phyloP scores from a whole-genome alignment of 2,329 filamentous ascomycete genomes.

The Stagonosporopsis rhizophila region DNA sequence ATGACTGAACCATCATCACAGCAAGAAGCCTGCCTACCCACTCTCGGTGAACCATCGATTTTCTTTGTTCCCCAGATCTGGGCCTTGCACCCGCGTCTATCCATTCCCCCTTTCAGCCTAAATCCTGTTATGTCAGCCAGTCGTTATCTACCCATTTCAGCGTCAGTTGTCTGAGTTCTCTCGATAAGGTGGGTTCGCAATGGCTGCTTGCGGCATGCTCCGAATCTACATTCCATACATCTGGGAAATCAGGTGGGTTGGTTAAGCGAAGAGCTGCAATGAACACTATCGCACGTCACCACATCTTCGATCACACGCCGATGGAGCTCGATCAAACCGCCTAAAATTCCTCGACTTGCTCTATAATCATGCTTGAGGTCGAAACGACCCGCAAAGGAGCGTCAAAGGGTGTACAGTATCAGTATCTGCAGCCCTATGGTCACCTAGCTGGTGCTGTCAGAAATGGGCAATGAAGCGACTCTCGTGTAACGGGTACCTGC shows the following conservation, averaged over 20 bases:
- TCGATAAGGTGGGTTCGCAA: conserved; percentile 23
- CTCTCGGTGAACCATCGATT: neutral
- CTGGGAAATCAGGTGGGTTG: conserved; percentile 17
- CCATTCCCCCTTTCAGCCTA: conserved; percentile 7
- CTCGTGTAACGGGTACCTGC: conserved; percentile 26
- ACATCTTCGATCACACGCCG: neutral
- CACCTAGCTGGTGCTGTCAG: conserved; percentile 10
- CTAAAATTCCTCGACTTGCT: neutral
- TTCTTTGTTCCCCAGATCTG: conserved; percentile 15
- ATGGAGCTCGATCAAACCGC: neutral
- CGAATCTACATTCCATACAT: conserved; percentile 24
- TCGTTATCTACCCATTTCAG: conserved; percentile 1
- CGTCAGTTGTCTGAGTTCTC: conserved; percentile 12
- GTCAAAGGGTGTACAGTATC: neutral
- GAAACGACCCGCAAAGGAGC: neutral
- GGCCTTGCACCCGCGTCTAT: conserved; percentile 22
- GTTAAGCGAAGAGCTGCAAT: conserved; percentile 19
- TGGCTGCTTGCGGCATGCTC: conserved; percentile 38
- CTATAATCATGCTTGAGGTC: neutral
- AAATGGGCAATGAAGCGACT: conserved; percentile 19
- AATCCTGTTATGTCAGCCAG: conserved; percentile 8
- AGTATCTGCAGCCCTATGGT: conserved; percentile 14
- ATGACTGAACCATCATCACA: conserved; percentile 3
- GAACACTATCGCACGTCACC: conserved; percentile 6
- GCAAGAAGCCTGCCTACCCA: neutral